Conservation (phyloP, 345 rosid species). For the Hibiscus syriacus region DNA sequence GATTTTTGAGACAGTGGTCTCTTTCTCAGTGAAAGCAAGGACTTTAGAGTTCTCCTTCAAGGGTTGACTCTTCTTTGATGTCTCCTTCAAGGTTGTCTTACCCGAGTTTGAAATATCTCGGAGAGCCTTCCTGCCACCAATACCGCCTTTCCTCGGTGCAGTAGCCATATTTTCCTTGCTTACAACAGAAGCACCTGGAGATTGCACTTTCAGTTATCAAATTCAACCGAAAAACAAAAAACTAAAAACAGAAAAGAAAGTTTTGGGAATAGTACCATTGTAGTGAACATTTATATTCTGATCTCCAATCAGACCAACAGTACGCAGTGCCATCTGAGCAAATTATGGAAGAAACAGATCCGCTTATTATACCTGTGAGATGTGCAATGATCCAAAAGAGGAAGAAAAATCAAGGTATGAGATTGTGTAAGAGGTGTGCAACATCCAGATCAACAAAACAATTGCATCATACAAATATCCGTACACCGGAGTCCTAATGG, state of each 20-base stretch:
- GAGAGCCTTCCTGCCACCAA: conserved; percentile 48
- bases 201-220: not conserved
- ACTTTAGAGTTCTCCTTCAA: conserved; percentile 24
- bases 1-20: conserved; percentile 7
- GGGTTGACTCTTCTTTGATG: too few relatives aligned
- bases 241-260: not conserved
- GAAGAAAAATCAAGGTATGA: not conserved
- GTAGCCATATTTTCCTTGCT: conserved; percentile 13
- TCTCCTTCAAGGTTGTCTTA: conserved; percentile 25
- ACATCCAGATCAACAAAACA: not conserved
- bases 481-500: not conserved
- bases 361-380: not conserved
- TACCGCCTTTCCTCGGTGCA: conserved; percentile 17
- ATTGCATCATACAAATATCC: too few relatives aligned
- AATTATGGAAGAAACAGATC: not conserved
- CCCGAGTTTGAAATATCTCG: conserved; percentile 57
- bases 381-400: not conserved
- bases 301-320: conserved; percentile 29
- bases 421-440: not conserved
- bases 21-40: conserved; percentile 20
- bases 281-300: conserved; percentile 29
- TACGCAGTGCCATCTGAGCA: conserved; percentile 28
- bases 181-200: conserved; percentile 17
- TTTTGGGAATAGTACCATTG: not conserved
- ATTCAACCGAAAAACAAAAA: not conserved